Conservation (phyloP, 1,284 basidiomycete genomes). For the Papiliotrema laurentii region DNA sequence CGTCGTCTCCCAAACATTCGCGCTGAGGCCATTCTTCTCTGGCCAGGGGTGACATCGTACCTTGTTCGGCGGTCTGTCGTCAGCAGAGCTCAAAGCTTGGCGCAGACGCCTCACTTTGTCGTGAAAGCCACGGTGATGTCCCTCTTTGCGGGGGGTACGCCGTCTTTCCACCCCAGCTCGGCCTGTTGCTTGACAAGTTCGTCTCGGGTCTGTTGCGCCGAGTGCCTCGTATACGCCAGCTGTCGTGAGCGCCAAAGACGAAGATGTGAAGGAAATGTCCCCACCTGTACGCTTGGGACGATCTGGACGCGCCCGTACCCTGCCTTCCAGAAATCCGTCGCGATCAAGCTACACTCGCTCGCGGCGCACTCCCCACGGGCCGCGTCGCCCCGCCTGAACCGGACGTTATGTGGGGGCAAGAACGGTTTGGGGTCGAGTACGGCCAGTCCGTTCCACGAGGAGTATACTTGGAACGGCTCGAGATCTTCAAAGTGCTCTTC, state of each 20-base stretch:
- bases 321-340: slow-evolving; percentile 43
- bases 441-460: slow-evolving; percentile 46
- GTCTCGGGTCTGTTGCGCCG: slow-evolving; percentile 28
- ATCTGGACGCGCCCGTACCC: slow-evolving; percentile 42
- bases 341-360: slow-evolving; percentile 43
- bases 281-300: slow-evolving; percentile 44
- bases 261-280: background rate
- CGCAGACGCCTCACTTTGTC: slow-evolving; percentile 16
- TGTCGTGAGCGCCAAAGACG: slow-evolving; percentile 3
- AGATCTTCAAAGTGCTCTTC: slow-evolving; percentile 21
- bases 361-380: slow-evolving; percentile 40
- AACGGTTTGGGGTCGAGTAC: slow-evolving; percentile 38
- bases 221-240: slow-evolving; percentile 43
- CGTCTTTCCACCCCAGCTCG: slow-evolving; percentile 35
- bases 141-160: slow-evolving; percentile 27
- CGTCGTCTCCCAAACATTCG: slow-evolving; percentile 48
- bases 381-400: slow-evolving; percentile 37
- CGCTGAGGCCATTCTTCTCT: slow-evolving; percentile 39
- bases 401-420: slow-evolving; percentile 30
- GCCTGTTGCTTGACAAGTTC: slow-evolving; percentile 21
- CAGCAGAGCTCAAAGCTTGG: slow-evolving; percentile 2
- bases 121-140: slow-evolving; percentile 23
- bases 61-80: slow-evolving; percentile 37
- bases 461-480: slow-evolving; percentile 45
- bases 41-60: slow-evolving; percentile 49